A percentile compares a stretch with the other conserved stretches of the same genome.
Evolutionary conservation across 257 asterid species (phyloP).

Genomic region (Lavandula angustifolia): DNA sequence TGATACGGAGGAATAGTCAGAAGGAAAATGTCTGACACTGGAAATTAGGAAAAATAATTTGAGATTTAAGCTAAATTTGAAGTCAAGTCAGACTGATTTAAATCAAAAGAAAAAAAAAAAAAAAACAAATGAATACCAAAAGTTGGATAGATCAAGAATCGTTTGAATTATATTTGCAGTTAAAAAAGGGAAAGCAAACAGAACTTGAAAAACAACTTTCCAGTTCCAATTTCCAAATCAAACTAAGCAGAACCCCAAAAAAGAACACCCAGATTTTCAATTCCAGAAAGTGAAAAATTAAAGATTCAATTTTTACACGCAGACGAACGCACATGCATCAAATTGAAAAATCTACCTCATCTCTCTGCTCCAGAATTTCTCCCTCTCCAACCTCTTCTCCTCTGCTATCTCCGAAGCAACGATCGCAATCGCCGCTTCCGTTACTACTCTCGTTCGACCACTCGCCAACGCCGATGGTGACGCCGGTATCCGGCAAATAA

Average conservation of each 20-base stretch:
- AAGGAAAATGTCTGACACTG: no score
- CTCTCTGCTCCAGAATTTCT: constrained; percentile 20
- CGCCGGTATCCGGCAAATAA: constrained; percentile 55
- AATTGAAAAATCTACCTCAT: constrained; percentile 23
- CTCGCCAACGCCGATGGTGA: constrained; percentile 25
- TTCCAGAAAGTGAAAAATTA: constrained; percentile 9
- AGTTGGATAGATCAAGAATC: background rate
- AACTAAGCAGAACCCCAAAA: background rate
- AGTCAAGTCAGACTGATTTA: constrained; percentile 20
- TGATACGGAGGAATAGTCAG: no score
- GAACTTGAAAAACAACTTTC: constrained; percentile 8
- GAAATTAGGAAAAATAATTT: no score
- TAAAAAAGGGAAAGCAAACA: background rate
- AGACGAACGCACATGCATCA: background rate
- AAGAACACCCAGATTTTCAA: background rate
- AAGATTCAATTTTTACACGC: background rate
- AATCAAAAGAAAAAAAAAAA: background rate
- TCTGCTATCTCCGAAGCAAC: constrained; percentile 29
- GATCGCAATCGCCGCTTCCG: constrained; percentile 37
- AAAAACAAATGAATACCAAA: background rate
- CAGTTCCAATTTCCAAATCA: constrained; percentile 12
- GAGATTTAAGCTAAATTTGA: background rate
- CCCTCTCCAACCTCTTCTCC: constrained; percentile 26
- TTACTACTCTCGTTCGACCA: constrained; percentile 27
- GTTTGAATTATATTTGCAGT: background rate